Base-by-base conservation (phyloP, 2,329 filamentous ascomycete species). In the Didymella pinodella region DNA sequence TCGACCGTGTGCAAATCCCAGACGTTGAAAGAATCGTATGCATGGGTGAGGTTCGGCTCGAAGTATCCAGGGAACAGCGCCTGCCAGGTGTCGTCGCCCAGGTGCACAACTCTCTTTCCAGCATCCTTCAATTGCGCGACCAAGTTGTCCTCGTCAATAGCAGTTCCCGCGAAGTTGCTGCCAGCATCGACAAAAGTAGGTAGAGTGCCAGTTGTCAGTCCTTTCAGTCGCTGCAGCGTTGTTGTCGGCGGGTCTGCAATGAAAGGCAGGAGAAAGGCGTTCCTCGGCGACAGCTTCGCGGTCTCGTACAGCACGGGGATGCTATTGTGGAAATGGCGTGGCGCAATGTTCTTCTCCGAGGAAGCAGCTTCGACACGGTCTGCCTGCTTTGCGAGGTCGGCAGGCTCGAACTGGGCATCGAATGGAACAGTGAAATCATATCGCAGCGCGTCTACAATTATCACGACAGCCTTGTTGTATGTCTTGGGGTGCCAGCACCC, bases 21-120 rank as follows among this genome's bases (percentile, higher is more conserved):
- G 7, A 98, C 95, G 72, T 98, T 97, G 80, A 99, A 96, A 62
- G 94, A 98, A 75, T 98, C 94, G 76, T 97, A 99, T 0, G 95
- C 87, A 67, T 84, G 87, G 67, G 93, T 97, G 56, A 97, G 86
- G 56, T 94, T 90, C 8, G 88, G 81, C 75, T 97, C 89, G 70
- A 99, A 99, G 76, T 96, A 93, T n/a, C 85, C 91, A 0, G 95
- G 95, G 74, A 98, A 99, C 16, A 99, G 82, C 43, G 92, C 85
- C 65, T 93, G 91, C 95, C 95, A 99, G 4, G 95, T 99, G 78
- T 99, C 94, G 75, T 99, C 95, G n/a, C 95, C 95, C 36, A 99
- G 81, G 71, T 99, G 96, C 6, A 93, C 95, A 66, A 99, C 86
- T 64, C 85, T 91, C 82, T 92, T 90, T 34, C 87, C 87, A 16